Percentiles rank a stretch among this genome's conserved stretches.
Evolutionary conservation across 164 flowering plant genomes (phyloP).

Genomic region (Chimonanthus salicifolius): DNA sequence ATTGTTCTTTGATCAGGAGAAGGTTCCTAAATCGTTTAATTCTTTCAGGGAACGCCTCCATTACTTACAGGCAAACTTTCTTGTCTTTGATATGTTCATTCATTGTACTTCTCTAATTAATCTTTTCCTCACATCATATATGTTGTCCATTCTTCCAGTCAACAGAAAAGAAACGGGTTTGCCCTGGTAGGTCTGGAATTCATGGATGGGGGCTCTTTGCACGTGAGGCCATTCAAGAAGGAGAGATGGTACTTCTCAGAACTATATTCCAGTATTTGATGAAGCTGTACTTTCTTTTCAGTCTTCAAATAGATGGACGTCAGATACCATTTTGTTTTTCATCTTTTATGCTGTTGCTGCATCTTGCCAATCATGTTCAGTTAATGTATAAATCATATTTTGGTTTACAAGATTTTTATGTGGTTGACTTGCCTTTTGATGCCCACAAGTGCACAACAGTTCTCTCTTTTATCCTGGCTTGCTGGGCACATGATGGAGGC

Average conservation of each 20-base stretch:
- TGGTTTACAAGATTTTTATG: too few species aligned
- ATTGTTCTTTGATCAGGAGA: conserved; percentile 31
- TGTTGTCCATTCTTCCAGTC: conserved; percentile 34
- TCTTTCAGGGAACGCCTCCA: conserved; percentile 77
- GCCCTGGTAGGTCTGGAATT: conserved; percentile 94
- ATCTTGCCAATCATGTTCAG: too few species aligned
- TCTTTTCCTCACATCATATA: conserved; percentile 3
- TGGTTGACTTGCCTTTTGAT: too few species aligned
- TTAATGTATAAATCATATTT: too few species aligned
- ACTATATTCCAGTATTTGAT: neutral
- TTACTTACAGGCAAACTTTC: conserved; percentile 63
- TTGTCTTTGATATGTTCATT: neutral
- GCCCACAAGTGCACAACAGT: too few species aligned
- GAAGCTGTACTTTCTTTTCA: neutral
- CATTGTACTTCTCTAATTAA: neutral
- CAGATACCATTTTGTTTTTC: too few species aligned
- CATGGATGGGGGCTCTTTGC: conserved; percentile 99
- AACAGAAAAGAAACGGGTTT: conserved; percentile 73
- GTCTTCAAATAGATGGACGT: neutral
- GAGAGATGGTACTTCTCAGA: conserved; percentile 74
- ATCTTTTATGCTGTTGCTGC: too few species aligned
- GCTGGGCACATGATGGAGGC: too few species aligned
- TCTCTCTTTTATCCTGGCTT: too few species aligned
- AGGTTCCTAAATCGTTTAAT: conserved; percentile 51
- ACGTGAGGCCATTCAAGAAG: conserved; percentile 77